Evolutionary conservation across 2,329 filamentous ascomycete species (phyloP), one percentile per base, ranked within the genome.

Genomic region (Hypocreales sp.): DNA sequence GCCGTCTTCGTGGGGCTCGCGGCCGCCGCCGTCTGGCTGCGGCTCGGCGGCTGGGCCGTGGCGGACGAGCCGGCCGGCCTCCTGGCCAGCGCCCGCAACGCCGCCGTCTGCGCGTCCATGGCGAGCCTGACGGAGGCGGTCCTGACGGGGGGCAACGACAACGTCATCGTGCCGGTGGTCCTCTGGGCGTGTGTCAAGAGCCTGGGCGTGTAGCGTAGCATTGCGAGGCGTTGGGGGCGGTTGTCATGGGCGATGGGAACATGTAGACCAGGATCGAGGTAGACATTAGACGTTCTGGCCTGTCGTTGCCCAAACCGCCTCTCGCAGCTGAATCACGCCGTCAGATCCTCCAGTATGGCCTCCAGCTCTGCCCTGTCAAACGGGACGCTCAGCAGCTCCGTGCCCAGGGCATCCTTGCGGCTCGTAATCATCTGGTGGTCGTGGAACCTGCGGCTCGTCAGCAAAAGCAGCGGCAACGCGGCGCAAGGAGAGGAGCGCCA

Each of bases 351-450:
- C 35, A 95, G 51, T 25, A 93, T 79, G 2, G 68, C 75, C 51
- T 94, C 87, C 45, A 95, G 61, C 53, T 98, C 90, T 37, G 92
- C 84, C 39, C 76, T 78, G 23, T 76, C 65, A 45, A 95, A 83
- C 0, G 90, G 90, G 10, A 93, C 71, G 38, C 80, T 79, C 25
- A 98, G 53, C 28, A 90, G 59, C 48, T 95, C 90, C 3, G 79
- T 86, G 4, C 90, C 90, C 31, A 86, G 60, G 0, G 70, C 67
- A 49, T 98, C 87, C 46, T 87, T 87, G 35, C 75, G 72, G 35
- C 80, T 92, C 30, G 82, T 82, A 36, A 98, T 79, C 73, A 98
- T 95, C 46, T 94, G 83, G 58, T 98, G 90, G 44, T 98, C 90
- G 47, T 94, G 83, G 50, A 98, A 90, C 52, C 74, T 79, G 38